These are phyloP conservation scores for Globisporangium recalcitrans DNA, from an alignment of 352 stramenopile genomes.

Conservation along the genomic window DNA sequence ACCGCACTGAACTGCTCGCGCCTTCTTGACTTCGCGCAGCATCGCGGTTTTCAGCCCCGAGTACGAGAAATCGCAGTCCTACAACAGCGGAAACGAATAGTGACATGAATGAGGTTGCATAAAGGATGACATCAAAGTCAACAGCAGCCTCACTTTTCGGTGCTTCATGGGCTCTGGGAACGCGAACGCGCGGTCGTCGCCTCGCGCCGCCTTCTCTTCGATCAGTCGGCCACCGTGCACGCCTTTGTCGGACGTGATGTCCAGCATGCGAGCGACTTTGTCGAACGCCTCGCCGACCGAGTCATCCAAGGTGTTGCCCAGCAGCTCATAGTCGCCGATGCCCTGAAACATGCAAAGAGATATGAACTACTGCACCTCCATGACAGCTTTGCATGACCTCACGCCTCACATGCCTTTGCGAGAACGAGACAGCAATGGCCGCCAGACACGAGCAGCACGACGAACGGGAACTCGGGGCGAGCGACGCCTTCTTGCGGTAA, in stretches of 20 bases:
- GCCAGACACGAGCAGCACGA: constrained; percentile 96
- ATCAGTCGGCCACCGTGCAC: constrained; percentile 92
- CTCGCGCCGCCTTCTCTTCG: constrained; percentile 87
- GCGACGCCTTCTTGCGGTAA: constrained; percentile 56
- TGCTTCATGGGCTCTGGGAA: constrained; percentile 93
- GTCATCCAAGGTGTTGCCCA: constrained; percentile 97
- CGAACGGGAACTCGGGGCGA: constrained; percentile 91
- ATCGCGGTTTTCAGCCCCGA: constrained; percentile 97
- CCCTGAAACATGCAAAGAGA: constrained; percentile 36
- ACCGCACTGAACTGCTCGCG: constrained; percentile 9
- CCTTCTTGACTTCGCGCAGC: constrained; percentile 66
- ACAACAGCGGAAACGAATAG: background rate
- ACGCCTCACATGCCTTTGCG: constrained; percentile 32
- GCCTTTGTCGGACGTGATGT: constrained; percentile 52
- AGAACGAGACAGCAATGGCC: constrained; percentile 98
- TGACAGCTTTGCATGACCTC: too few species aligned
- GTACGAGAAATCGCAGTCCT: constrained; percentile 98
- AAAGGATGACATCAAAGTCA: background rate
- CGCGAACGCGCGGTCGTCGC: constrained; percentile 86
- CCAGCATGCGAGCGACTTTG: constrained; percentile 95
- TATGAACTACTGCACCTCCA: too few species aligned
- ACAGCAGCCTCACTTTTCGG: constrained; percentile 30
- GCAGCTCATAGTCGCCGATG: constrained; percentile 90
- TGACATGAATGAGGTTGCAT: background rate
- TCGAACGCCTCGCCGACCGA: constrained; percentile 98